Evolutionary conservation across 1,139 yeast species (phyloP), one percentile per base, ranked within the genome.

Genomic region (Diutina ranongensis): DNA sequence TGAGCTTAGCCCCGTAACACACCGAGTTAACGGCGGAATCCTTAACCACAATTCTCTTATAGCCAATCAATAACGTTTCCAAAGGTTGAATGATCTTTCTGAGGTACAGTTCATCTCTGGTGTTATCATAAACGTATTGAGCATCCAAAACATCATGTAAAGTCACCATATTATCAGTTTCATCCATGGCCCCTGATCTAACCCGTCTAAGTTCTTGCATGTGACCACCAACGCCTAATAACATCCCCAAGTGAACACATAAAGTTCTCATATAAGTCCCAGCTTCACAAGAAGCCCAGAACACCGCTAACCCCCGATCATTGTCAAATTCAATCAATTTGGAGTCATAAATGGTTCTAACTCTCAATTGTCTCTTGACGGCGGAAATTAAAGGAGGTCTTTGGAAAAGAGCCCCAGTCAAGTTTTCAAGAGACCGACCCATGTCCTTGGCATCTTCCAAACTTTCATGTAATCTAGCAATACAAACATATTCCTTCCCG

Each of bases 151-250:
- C 94, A 68, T 92, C 98, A 68, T 92, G 98, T 61, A 92, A 76
- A 53, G 98, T 89, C 50, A 92, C 97, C 74, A 92, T 72, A 65
- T 83, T 83, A 62, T 92, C 97, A 58, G 74, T 76, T 71, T 92
- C 98, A 60, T 82, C 75, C 62, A 92, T 65, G 50, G 97, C 97
- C 62, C 98, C 98, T 40, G 96, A 86, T 71, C 98, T 83, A 52
- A 92, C 98, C 76, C 98, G 89, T 72, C 98, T 88, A 59, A 92
- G 82, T 71, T 92, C 98, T 76, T 92, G 98, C 98, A 92, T 92
- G 71, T 92, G 98, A 57, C 97, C 98, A 65, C 98, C 98, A 57
- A 88, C 97, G 58, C 97, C 97, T 56, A 92, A 76, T 51, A 92
- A 75, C 95, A 92, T 89, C 72, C 98, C 98, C 61, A 92, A 74